These are phyloP conservation scores for Piromyces sp. DNA, from an alignment of 192 early-diverging fungal species.

Conservation along the genomic window DNA sequence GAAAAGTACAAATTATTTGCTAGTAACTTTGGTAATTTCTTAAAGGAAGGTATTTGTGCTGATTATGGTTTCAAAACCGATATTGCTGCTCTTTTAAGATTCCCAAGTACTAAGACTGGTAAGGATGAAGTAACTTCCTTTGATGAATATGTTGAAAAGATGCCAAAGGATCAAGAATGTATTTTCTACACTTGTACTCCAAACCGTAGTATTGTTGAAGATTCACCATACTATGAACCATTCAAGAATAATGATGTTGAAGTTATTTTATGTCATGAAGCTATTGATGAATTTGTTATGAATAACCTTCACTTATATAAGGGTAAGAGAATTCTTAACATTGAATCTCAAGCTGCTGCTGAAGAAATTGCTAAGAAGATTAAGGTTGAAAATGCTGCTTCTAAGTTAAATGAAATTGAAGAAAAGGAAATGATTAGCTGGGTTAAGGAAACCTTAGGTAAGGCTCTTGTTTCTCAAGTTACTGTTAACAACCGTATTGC, in stretches of 20 bases:
- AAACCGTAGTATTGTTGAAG: constrained; percentile 1
- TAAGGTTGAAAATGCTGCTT: not conserved
- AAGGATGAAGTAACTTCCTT: not conserved
- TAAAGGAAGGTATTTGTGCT: constrained; percentile 3
- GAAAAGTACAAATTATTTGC: constrained; percentile 2
- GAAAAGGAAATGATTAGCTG: constrained; percentile 31
- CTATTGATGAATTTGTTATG: constrained; percentile 5
- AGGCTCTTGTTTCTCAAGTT: constrained; percentile 38
- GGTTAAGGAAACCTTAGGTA: constrained; percentile 42
- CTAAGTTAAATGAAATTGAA: constrained; percentile 18
- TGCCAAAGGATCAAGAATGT: constrained; percentile 1
- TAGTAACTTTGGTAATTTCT: constrained; percentile 3
- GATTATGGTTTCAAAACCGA: constrained; percentile 1
- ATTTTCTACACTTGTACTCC: constrained; percentile 4
- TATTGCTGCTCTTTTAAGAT: constrained; percentile 3
- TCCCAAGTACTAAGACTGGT: constrained; percentile 1
- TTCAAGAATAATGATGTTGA: constrained; percentile 1
- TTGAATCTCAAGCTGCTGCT: not conserved
- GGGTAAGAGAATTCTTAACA: constrained; percentile 5
- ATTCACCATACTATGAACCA: constrained; percentile 4
- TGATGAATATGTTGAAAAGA: not conserved
- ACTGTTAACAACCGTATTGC: constrained; percentile 51
- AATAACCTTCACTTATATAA: constrained; percentile 1
- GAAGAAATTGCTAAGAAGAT: not conserved
- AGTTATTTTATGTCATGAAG: constrained; percentile 3